Evolutionary conservation across 2,329 filamentous ascomycete genomes (phyloP), one percentile per base, ranked within the genome.

Genomic region (Xylaria sp.): DNA sequence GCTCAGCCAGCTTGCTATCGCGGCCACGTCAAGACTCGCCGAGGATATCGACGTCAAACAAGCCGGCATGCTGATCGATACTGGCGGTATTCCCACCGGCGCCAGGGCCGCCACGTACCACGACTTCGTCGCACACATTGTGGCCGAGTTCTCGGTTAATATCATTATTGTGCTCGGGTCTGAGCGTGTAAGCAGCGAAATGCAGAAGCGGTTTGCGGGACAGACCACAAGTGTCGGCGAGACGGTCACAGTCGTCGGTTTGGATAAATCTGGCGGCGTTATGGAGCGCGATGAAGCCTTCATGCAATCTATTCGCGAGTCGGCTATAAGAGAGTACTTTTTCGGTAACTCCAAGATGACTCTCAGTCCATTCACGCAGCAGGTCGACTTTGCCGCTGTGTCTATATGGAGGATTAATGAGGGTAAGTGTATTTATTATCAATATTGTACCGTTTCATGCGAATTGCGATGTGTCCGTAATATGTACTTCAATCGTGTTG

Each of bases 311-410:
- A 82, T 89, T 5, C 88, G 92, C 54, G 92, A 97, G 76, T 88
- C 91, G 0, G 88, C 92, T 60, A 94, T 98, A 62, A 91, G 92
- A 73, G 91, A 94, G 75, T 99, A 99, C 81, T 99, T 99, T 83
- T 99, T 98, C 78, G 96, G 96, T 10, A 91, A 92, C 71, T 82
- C 87, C 1, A 90, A 89, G 70, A 88, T 92, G 67, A 92, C 93
- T 0, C 84, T 99, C 1, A 96, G 92, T 55, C 96, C 96, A 0
- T 92, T 94, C 75, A 97, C 94, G 7, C 93, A 97, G 76, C 91
- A 92, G 68, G 89, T 97, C 4, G 91, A 94, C 71, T 96, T 94
- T 78, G 86, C 89, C 67, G 88, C 90, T 9, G 79, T 98, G 48
- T 86, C 89, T 1, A 86, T 98, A 52, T 97, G 92, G 83, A 89